Conservation (phyloP, 2,329 filamentous ascomycete species). For the Alternaria sp. region DNA sequence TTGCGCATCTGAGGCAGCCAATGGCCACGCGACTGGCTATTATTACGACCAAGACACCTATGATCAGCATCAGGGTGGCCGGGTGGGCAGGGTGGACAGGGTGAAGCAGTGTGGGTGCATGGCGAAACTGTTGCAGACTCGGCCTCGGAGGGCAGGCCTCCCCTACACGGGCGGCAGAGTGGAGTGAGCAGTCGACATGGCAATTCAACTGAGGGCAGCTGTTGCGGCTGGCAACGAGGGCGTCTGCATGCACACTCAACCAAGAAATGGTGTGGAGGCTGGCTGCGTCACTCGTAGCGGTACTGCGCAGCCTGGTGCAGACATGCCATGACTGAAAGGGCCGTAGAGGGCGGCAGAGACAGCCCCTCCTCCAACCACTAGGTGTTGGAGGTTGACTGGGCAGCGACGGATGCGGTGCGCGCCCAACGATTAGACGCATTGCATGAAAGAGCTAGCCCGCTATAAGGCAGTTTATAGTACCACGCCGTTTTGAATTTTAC, state of each 20-base stretch:
- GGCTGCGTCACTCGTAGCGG: slow-evolving; percentile 17
- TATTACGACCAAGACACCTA: slow-evolving; percentile 7
- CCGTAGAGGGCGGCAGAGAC: slow-evolving; percentile 8
- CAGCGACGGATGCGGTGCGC: slow-evolving; percentile 24
- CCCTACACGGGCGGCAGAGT: not conserved
- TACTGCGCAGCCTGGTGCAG: not conserved
- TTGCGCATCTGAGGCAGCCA: slow-evolving; percentile 27
- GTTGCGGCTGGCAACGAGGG: slow-evolving; percentile 7
- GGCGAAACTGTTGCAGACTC: slow-evolving; percentile 11
- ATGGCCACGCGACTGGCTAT: slow-evolving; percentile 15
- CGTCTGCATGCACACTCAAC: slow-evolving; percentile 14
- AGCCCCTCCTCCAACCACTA: slow-evolving; percentile 9
- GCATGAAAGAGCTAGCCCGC: slow-evolving; percentile 29
- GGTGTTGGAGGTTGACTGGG: slow-evolving; percentile 16
- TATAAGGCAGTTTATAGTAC: slow-evolving; percentile 27
- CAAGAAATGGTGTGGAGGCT: slow-evolving; percentile 12
- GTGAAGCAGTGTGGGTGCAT: too few species aligned
- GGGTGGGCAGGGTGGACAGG: not conserved
- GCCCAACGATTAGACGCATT: slow-evolving; percentile 39
- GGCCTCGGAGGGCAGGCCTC: slow-evolving; percentile 12
- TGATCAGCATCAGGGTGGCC: slow-evolving; percentile 17
- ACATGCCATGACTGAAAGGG: not conserved
- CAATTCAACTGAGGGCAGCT: not conserved
- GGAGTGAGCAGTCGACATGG: not conserved
- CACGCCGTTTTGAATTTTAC: slow-evolving; percentile 37